Evolutionary conservation across 2,329 filamentous ascomycete genomes (phyloP).

Genomic region (Fusarium illudens): DNA sequence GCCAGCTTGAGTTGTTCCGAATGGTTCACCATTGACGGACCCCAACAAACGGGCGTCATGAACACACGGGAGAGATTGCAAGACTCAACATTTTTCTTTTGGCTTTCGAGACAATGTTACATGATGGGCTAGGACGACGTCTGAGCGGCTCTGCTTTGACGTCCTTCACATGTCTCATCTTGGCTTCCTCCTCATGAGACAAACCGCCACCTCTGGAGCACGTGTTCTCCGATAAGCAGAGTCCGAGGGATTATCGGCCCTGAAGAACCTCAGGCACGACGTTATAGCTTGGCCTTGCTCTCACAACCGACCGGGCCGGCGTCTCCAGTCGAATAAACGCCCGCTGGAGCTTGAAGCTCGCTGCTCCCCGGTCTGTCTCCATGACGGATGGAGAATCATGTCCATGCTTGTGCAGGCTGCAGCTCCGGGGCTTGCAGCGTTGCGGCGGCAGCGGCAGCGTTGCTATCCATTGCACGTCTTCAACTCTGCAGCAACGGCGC

Average conservation of each 20-base stretch:
- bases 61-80: not conserved
- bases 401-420: slow-evolving; percentile 25
- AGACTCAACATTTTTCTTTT: not conserved
- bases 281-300: not conserved
- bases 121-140: not conserved
- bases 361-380: slow-evolving; percentile 3
- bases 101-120: not conserved
- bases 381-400: slow-evolving; percentile 20
- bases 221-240: not conserved
- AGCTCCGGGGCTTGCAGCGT: slow-evolving; percentile 19
- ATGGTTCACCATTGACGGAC: not conserved
- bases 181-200: slow-evolving; percentile 7
- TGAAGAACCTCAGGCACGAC: not conserved
- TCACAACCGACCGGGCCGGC: not conserved
- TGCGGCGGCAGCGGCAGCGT: slow-evolving; percentile 4
- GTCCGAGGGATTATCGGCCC: not conserved
- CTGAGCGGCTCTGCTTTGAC: not conserved
- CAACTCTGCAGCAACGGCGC: slow-evolving; percentile 15
- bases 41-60: not conserved
- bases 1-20: not conserved
- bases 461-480: not conserved
- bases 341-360: not conserved
- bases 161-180: slow-evolving; percentile 17
- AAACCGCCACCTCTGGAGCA: slow-evolving; percentile 8
- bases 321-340: not conserved